phyloP scores from a whole-genome alignment of 75 land plant species.

The Sequoia sempervirens region DNA sequence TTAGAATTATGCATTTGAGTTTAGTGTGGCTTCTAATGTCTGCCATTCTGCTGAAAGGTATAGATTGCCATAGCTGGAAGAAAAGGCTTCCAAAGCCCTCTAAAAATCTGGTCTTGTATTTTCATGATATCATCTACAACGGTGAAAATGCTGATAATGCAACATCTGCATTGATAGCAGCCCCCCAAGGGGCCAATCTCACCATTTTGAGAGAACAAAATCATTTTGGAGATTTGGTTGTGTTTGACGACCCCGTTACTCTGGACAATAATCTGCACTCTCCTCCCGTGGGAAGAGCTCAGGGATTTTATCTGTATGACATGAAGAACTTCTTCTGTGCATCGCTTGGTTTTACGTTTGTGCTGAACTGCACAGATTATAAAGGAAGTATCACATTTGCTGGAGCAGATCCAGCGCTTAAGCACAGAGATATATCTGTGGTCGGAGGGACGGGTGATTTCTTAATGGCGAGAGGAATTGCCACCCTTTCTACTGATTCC shows the following conservation, averaged over 20 bases:
- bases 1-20: not conserved
- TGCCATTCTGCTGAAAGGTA: not conserved
- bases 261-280: conserved; percentile 40
- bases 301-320: conserved; percentile 43
- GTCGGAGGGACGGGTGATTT: conserved; percentile 61
- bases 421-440: conserved; percentile 47
- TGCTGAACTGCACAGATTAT: conserved; percentile 39
- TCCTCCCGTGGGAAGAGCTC: conserved; percentile 41
- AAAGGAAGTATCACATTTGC: conserved; percentile 38
- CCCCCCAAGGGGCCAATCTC: conserved; percentile 26
- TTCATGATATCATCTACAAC: conserved; percentile 54
- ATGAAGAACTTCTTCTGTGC: conserved; percentile 30
- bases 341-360: conserved; percentile 46
- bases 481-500: conserved; percentile 46
- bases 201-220: conserved; percentile 22
- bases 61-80: not conserved
- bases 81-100: conserved; percentile 21
- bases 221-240: conserved; percentile 51
- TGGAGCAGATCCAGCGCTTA: conserved; percentile 44
- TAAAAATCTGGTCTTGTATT: conserved; percentile 32
- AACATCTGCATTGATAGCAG: conserved; percentile 39
- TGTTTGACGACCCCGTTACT: conserved; percentile 56
- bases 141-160: conserved; percentile 38
- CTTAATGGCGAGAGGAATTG: conserved; percentile 47
- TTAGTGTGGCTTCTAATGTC: not conserved